Percentiles rank a stretch among this genome's conserved stretches.
Conservation (phyloP, 2,329 filamentous ascomycete genomes). For the Epichloe sibirici region DNA sequence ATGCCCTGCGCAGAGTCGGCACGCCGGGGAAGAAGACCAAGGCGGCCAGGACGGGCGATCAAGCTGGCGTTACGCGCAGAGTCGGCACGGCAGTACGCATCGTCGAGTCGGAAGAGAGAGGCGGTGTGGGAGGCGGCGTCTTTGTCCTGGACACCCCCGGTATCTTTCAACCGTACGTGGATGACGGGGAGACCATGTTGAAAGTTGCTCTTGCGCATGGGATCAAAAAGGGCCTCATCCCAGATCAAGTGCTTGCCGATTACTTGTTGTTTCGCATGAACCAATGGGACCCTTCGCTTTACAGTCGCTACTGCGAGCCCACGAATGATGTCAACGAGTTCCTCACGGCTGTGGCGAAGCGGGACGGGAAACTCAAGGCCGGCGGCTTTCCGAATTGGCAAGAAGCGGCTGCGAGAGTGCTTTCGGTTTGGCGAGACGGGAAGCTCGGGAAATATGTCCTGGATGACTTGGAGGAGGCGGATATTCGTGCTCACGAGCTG, state of each 20-base stretch:
- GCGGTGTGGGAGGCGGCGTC: conserved; percentile 45
- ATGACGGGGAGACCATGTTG: conserved; percentile 77
- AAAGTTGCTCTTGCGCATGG: conserved; percentile 86
- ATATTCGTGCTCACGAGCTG: conserved; percentile 37
- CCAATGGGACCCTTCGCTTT: conserved; percentile 46
- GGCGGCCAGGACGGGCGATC: conserved; percentile 68
- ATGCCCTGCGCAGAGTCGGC: conserved; percentile 62
- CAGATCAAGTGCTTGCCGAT: conserved; percentile 68
- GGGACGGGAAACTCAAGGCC: conserved; percentile 63
- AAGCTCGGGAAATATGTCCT: conserved; percentile 65
- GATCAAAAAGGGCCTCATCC: conserved; percentile 80
- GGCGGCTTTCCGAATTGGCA: conserved; percentile 61
- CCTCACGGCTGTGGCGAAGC: conserved; percentile 56
- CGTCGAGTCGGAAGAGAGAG: conserved; percentile 28
- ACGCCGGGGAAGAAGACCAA: conserved; percentile 39
- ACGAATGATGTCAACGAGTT: conserved; percentile 77
- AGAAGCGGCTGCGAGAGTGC: conserved; percentile 63
- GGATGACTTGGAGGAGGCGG: conserved; percentile 57
- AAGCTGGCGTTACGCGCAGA: conserved; percentile 84
- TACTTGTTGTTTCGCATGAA: conserved; percentile 86
- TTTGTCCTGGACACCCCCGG: conserved; percentile 89
- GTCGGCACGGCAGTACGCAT: conserved; percentile 77
- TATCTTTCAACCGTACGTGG: conserved; percentile 87
- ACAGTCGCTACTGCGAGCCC: conserved; percentile 50
- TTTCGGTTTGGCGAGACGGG: conserved; percentile 73